Evolutionary conservation across 441 rosid genomes (phyloP), one percentile per base, ranked within the genome.

Genomic region (Pelargonium myrrhifolium): DNA sequence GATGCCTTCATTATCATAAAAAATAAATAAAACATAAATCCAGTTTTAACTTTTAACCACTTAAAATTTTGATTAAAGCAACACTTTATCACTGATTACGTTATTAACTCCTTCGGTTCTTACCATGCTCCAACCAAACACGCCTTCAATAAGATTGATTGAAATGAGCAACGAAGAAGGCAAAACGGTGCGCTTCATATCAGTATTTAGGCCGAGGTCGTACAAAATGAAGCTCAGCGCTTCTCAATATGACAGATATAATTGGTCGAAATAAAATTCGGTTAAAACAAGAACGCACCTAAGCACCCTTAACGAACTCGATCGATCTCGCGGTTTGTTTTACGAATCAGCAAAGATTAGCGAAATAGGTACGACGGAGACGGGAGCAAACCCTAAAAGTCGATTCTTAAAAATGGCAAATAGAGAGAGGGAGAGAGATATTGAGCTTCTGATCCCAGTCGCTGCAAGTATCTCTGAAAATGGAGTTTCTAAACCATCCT

Each of bases 381-480:
- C 26, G 20, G 61, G 6, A 56, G 28, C 61, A 21, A 56, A 20
- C 61, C 61, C 61, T 56, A 56, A 21, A 24, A 21, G 28, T 26
- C 61, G 61, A 56, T 1, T 20, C 61, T 20, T 24, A 20, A 56
- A 56, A 56, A 56, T 56, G 61, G 61, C 61, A 2, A 56, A 56
- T 20, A 2, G 61, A 26, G 61, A 56, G 22, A 8, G 21, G 61
- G 61, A 56, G 28, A 56, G 61, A 56, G 61, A 56, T 2, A 56
- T 56, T 15, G 61, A 56, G 61, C 61, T 56, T 21, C 28, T 56
- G 0, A 56, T 56, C 28, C 61, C 61, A 2, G 61, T 56, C 3
- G 61, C 61, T 56, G n/a, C 61, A 56, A 26, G 28, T 21, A 56
- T 56, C 61, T 20, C 61, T 21, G 61, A 56, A 21, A 56, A 56